Base-by-base conservation (phyloP, 2,329 filamentous ascomycete species). In the Verticillium longisporum region DNA sequence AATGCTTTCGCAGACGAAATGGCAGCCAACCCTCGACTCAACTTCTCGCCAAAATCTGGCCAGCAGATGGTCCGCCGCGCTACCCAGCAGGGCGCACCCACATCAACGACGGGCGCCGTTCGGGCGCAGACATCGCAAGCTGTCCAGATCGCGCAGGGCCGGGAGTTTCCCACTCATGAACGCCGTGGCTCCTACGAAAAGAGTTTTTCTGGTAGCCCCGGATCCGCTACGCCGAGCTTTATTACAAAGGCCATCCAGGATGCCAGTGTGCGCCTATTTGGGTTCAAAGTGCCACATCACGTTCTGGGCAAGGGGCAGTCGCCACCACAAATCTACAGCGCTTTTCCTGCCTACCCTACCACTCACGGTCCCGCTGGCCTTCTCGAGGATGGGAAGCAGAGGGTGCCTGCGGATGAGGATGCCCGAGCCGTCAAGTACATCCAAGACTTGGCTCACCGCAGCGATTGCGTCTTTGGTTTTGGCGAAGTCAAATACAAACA, bases 401-500 rank as follows among this genome's bases (percentile, higher is more conserved):
- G 78, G 38, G 74, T 78, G 3, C 82, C 83, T 3, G 77, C 86
- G 21, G 92, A 97, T 65, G 93, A 97, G 70, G 95, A 98, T 71
- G 80, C 83, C 15, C 86, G 85, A 65, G 87, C 90, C 50, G 87
- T 94, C 2, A 89, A 92, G 69, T 83, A 86, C 55, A 92, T 98
- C 61, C 94, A 99, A 73, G 93, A 98, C 68, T 89, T 91, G 65
- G 95, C 95, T 1, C 95, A 92, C 36, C 84, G 93, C 45, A 97
- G 93, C 71, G 93, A 99, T 73, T 95, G 97, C 55, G 93, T 99
- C 2, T 99, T 93, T 72, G 93, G 94, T 3, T 98, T 99, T 74
- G 95, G 95, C 6, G 94, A 99, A 76, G 94, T 99, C 71, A 99
- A 99, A 75, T 97, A 96, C 76, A 95, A 96, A 74, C 95, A 99